Percentiles rank a stretch among this genome's conserved stretches.
Evolutionary conservation across 1,139 yeast species (phyloP).

Genomic region (Nakaseomyces kungkrabaensis): DNA sequence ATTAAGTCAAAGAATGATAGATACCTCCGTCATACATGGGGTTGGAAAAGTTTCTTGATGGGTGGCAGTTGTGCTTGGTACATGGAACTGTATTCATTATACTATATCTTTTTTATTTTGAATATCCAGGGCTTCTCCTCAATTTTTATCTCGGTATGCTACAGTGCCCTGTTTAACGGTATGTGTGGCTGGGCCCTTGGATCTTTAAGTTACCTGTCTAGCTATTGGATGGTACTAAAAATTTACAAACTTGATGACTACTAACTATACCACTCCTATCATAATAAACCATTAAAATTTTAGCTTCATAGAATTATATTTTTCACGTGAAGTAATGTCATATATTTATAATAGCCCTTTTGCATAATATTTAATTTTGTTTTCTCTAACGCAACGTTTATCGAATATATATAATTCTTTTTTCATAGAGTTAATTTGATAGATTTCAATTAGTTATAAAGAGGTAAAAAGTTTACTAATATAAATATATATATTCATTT

Average conservation of each 20-base stretch:
- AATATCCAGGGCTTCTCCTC: constrained; percentile 63
- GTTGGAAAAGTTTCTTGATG: constrained; percentile 69
- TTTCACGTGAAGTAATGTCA: too few species aligned
- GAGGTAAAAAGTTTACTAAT: too few species aligned
- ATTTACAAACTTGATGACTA: constrained; percentile 6
- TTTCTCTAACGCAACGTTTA: too few species aligned
- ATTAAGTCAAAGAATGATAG: constrained; percentile 32
- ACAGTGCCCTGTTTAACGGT: constrained; percentile 55
- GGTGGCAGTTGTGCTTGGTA: constrained; percentile 69
- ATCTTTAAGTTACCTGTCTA: constrained; percentile 49
- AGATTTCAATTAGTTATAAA: not conserved
- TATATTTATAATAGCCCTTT: too few species aligned
- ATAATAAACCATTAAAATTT: too few species aligned
- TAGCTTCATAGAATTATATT: too few species aligned
- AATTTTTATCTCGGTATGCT: constrained; percentile 56
- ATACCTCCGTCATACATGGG: constrained; percentile 45
- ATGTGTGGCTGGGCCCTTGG: constrained; percentile 68
- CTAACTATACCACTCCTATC: not conserved
- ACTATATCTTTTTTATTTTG: constrained; percentile 50
- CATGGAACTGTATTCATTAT: constrained; percentile 56
- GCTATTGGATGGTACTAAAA: constrained; percentile 20
- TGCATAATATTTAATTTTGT: too few species aligned
- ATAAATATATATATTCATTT: too few species aligned
- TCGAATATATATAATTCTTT: too few species aligned
- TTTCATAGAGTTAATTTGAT: not conserved